Evolutionary conservation across 176 grass and related monocot genomes (phyloP), one percentile per base, ranked within the genome.

Genomic region (Oryza officinalis): DNA sequence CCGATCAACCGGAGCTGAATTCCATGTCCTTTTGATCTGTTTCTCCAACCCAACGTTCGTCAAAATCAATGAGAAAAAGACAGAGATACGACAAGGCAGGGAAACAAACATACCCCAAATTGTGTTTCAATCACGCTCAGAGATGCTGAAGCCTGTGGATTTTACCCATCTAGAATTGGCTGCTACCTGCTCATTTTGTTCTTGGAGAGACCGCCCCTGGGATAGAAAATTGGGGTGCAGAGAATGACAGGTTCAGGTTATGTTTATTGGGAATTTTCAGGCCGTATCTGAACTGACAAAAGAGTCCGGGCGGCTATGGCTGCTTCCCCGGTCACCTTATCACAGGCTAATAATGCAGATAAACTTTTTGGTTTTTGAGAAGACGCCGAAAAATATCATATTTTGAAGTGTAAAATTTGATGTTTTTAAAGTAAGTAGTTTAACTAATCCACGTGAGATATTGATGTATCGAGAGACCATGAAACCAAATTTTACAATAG

Each of bases 141-240:
- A 85, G 81, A 90, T 90, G 79, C 73, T 81, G 60, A 35, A 75
- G 60, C 83, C 27, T 72, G 45, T 86, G 83, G 79, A 82, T 66
- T 72, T 4, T 81, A 66, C 78, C 71, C 10, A 13, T 59, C 32
- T 25, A 87, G 63, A 81, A 44, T 75, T 46, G 46, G 71, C 73
- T 30, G 28, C 67, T 82, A 25, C 72, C 15, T 57, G 74, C 74
- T 84, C 81, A 78, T 52, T 72, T 6, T 15, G 14, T 77, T 86
- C 65, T 89, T 40, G 83, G 79, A 35, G 9, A 22, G 78, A 81
- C 73, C 78, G 88, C 57, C 66, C 10, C 3, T 7, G 59, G 4
- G 26, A 45, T 82, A 77, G 71, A 86, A 84, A 89, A 65, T 72
- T 57, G 72, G 26, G 6, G 67, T 14, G 17, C 33, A 0, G 65